phyloP scores from a whole-genome alignment of 352 stramenopile species.

The Globisporangium emineosum region DNA sequence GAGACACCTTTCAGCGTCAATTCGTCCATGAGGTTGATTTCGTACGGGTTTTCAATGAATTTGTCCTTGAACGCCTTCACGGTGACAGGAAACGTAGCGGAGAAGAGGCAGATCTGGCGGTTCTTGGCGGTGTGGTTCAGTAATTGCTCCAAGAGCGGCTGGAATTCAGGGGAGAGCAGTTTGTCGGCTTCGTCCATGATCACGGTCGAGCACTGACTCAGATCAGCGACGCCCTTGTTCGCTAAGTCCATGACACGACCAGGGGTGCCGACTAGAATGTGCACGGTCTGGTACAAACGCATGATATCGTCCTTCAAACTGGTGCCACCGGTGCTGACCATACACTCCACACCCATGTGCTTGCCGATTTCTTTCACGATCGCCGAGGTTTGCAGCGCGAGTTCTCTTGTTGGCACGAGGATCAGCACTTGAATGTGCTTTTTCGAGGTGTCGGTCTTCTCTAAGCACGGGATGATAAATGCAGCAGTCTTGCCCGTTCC shows the following conservation, averaged over 20 bases:
- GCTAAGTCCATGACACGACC: conserved; percentile 98
- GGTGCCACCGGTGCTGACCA: conserved; percentile 98
- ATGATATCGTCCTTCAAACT: conserved; percentile 99
- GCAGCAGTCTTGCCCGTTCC: conserved; percentile 99
- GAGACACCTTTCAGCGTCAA: conserved; percentile 98
- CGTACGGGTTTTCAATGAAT: conserved; percentile 97
- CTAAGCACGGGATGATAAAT: conserved; percentile 99
- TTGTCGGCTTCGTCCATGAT: conserved; percentile 99
- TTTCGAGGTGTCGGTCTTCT: conserved; percentile 98
- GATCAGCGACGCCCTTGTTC: conserved; percentile 97
- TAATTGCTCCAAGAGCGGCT: conserved; percentile 97
- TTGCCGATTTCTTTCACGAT: conserved; percentile 99
- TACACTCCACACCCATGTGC: conserved; percentile 95
- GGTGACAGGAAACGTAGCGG: conserved; percentile 99
- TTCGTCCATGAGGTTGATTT: conserved; percentile 99
- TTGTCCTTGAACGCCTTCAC: conserved; percentile 99
- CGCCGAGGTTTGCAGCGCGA: conserved; percentile 98
- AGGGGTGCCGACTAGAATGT: conserved; percentile 98
- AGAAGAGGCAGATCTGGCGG: conserved; percentile 99
- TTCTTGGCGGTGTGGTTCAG: conserved; percentile 92
- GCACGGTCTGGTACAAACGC: conserved; percentile 98
- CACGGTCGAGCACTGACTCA: conserved; percentile 96
- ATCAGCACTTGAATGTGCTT: conserved; percentile 99
- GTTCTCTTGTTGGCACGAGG: conserved; percentile 97
- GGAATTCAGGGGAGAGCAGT: conserved; percentile 97